Conservation (phyloP, 2,329 filamentous ascomycete genomes). For the Pseudovirgaria hyperparasitica region DNA sequence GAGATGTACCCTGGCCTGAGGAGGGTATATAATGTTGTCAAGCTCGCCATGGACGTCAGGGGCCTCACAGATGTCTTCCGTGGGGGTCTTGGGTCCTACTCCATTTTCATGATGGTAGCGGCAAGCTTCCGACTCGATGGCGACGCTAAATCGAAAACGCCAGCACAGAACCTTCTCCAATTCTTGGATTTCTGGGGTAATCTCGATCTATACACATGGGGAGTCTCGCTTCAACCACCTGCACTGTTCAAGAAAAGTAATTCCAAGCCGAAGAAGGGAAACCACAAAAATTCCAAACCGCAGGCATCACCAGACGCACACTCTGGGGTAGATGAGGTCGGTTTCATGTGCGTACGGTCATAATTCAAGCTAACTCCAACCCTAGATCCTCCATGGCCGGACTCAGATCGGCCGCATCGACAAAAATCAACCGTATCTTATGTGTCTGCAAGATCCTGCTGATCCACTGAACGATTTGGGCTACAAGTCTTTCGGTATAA, state of each 20-base stretch:
- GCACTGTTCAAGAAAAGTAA: slow-evolving; percentile 30
- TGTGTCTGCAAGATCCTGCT: slow-evolving; percentile 48
- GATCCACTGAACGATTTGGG: slow-evolving; percentile 46
- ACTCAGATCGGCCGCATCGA: not conserved
- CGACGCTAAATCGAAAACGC: slow-evolving; percentile 15
- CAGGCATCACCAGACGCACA: too few species aligned
- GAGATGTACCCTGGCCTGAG: slow-evolving; percentile 36
- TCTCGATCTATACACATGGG: slow-evolving; percentile 32
- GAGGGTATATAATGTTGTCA: slow-evolving; percentile 37
- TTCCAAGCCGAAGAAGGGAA: too few species aligned
- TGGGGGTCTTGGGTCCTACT: slow-evolving; percentile 42
- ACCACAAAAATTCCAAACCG: too few species aligned
- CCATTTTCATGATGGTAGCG: slow-evolving; percentile 44
- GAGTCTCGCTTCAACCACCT: slow-evolving; percentile 37
- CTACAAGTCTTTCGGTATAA: slow-evolving; percentile 32
- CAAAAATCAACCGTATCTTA: slow-evolving; percentile 23
- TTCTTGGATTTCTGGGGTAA: slow-evolving; percentile 38
- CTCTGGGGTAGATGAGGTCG: too few species aligned
- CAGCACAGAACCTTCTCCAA: slow-evolving; percentile 32
- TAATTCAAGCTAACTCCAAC: too few species aligned
- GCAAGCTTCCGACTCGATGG: slow-evolving; percentile 37
- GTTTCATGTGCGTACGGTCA: too few species aligned
- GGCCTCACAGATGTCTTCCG: slow-evolving; percentile 34
- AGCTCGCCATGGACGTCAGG: slow-evolving; percentile 37
- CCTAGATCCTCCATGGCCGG: too few species aligned